These are phyloP conservation scores for Trebouxia sp. DNA, from an alignment of 139 green algal genomes.

Conservation along the genomic window DNA sequence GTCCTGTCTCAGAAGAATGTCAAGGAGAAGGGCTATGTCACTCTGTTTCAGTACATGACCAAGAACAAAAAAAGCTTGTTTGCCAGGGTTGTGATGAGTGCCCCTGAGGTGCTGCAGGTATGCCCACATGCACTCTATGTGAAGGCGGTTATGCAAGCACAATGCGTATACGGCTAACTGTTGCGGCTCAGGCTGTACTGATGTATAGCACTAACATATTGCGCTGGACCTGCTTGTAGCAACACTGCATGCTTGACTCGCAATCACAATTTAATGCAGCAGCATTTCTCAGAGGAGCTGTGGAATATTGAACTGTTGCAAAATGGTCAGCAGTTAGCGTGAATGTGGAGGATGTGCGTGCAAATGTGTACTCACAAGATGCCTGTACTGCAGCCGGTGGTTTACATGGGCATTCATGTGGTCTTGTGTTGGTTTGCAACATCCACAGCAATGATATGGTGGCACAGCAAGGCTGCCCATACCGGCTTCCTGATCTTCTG, in stretches of 20 bases:
- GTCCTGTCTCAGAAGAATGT: constrained; percentile 17
- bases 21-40: constrained; percentile 21
- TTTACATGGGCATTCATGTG: constrained; percentile 33
- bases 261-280: no score
- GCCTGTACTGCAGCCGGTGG: constrained; percentile 4
- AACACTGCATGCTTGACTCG: no score
- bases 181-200: no score
- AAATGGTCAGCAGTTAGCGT: no score
- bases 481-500: constrained; percentile 30
- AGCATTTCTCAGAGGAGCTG: no score
- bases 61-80: constrained; percentile 31
- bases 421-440: constrained; percentile 5
- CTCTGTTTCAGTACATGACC: constrained; percentile 31
- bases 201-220: no score
- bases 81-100: constrained; percentile 20
- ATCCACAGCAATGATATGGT: constrained; percentile 16
- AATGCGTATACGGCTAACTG: not conserved
- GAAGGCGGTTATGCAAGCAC: not conserved
- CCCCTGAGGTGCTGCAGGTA: constrained; percentile 13
- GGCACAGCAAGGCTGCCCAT: constrained; percentile 25
- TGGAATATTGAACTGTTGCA: no score
- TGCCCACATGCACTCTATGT: no score
- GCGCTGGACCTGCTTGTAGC: no score
- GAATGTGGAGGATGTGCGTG: no score
- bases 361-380: no score